These are phyloP conservation scores for Lactarius indigo DNA, from an alignment of 768 basidiomycete genomes.

Conservation along the genomic window DNA sequence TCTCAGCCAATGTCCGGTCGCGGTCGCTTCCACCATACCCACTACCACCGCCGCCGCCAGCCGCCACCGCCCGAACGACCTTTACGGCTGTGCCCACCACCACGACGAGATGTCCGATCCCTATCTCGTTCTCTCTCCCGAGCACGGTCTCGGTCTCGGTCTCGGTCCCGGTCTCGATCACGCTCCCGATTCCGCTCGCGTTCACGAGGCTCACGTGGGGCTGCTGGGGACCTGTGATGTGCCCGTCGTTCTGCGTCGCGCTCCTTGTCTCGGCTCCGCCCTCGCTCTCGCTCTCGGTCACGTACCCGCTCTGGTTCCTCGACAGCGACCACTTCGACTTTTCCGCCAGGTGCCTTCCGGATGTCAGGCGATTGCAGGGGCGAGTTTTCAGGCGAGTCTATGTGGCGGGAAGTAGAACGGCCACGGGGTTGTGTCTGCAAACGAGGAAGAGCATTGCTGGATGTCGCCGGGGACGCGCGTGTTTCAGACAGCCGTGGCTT, in stretches of 20 bases:
- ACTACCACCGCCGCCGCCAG: constrained; percentile 36
- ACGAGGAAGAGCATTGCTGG: constrained; percentile 23
- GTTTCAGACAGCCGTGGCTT: constrained; percentile 68
- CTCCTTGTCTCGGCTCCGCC: constrained; percentile 27
- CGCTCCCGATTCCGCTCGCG: constrained; percentile 24
- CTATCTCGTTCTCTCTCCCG: constrained; percentile 22
- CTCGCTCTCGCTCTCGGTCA: constrained; percentile 33
- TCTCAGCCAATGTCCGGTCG: constrained; percentile 82
- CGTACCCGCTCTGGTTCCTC: constrained; percentile 41
- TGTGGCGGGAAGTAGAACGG: constrained; percentile 21
- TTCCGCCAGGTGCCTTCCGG: constrained; percentile 23
- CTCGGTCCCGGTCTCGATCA: constrained; percentile 33
- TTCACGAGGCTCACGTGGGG: constrained; percentile 22
- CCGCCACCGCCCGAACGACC: constrained; percentile 40
- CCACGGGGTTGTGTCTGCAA: constrained; percentile 20
- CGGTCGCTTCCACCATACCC: constrained; percentile 37
- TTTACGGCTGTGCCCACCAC: constrained; percentile 28
- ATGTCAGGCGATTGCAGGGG: constrained; percentile 25
- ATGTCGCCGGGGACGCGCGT: constrained; percentile 18
- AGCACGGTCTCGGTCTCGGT: constrained; percentile 20
- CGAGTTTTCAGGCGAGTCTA: constrained; percentile 26
- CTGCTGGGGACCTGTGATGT: constrained; percentile 13
- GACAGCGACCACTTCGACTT: constrained; percentile 53
- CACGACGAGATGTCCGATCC: constrained; percentile 27
- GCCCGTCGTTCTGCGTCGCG: constrained; percentile 26